Evolutionary conservation across 768 basidiomycete genomes (phyloP).

Genomic region (Vararia minispora): DNA sequence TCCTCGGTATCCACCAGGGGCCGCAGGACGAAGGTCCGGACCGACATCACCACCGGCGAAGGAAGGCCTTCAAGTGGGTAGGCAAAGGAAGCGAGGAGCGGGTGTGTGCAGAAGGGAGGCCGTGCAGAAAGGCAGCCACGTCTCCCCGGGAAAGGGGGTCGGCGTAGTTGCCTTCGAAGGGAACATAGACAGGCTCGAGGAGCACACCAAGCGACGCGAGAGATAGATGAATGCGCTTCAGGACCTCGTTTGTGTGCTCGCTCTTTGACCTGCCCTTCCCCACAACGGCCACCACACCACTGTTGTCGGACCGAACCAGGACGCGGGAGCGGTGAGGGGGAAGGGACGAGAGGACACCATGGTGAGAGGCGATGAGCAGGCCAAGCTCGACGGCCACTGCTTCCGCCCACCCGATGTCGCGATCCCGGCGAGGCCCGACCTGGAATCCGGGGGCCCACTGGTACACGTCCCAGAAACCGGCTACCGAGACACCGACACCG

Average conservation of each 20-base stretch:
- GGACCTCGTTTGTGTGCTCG: slow-evolving; percentile 18
- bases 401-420: slow-evolving; percentile 31
- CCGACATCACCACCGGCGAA: too few relatives aligned
- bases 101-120: slow-evolving; percentile 11
- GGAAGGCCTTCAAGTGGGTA: too few relatives aligned
- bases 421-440: slow-evolving; percentile 17
- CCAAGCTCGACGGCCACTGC: slow-evolving; percentile 27
- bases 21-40: too few relatives aligned
- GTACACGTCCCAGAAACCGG: slow-evolving; percentile 21
- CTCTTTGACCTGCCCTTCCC: slow-evolving; percentile 21
- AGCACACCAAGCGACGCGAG: slow-evolving; percentile 10
- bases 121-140: slow-evolving; percentile 13
- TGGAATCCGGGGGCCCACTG: slow-evolving; percentile 18
- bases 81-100: slow-evolving; percentile 10
- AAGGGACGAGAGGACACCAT: slow-evolving; percentile 2
- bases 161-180: slow-evolving; percentile 18
- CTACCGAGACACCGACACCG: slow-evolving; percentile 24
- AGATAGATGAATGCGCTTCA: slow-evolving; percentile 18
- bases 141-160: slow-evolving; percentile 24
- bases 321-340: not conserved
- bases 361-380: slow-evolving; percentile 7
- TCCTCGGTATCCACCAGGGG: too few relatives aligned
- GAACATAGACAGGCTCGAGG: slow-evolving; percentile 14
- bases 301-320: slow-evolving; percentile 25
- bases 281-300: slow-evolving; percentile 20